Evolutionary conservation across 1,284 basidiomycete genomes (phyloP).

Genomic region (Rhizopogon hawkerae): DNA sequence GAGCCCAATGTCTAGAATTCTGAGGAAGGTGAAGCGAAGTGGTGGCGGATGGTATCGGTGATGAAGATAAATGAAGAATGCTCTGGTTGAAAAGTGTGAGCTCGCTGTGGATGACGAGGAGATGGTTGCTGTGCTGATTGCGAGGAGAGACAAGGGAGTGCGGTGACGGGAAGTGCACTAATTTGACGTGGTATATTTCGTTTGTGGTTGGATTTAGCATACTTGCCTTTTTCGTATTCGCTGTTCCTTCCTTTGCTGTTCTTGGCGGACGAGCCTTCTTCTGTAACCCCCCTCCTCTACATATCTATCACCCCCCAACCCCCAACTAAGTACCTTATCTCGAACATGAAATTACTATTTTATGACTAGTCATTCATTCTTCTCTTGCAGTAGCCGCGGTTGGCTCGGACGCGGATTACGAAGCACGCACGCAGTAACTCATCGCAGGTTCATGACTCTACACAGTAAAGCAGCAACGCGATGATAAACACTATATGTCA

Average conservation of each 20-base stretch:
- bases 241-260: conserved; percentile 16
- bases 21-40: conserved; percentile 1
- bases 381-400: no score
- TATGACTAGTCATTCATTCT: not conserved
- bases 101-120: conserved; percentile 9
- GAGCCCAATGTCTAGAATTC: conserved; percentile 1
- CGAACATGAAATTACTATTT: not conserved
- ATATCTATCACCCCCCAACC: not conserved
- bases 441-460: not conserved
- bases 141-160: conserved; percentile 15
- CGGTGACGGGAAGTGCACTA: conserved; percentile 29
- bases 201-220: conserved; percentile 30
- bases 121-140: conserved; percentile 16
- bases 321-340: no score
- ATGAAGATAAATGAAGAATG: not conserved
- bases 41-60: conserved; percentile 1
- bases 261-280: conserved; percentile 18
- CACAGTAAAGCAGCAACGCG: no score
- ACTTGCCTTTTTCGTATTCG: conserved; percentile 26
- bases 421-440: not conserved
- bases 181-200: conserved; percentile 25
- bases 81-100: not conserved
- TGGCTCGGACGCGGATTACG: not conserved
- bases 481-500: conserved; percentile 29
- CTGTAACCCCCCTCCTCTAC: not conserved